Base-by-base conservation (phyloP, 2,329 filamentous ascomycete genomes). In the Fusarium austroafricanum region DNA sequence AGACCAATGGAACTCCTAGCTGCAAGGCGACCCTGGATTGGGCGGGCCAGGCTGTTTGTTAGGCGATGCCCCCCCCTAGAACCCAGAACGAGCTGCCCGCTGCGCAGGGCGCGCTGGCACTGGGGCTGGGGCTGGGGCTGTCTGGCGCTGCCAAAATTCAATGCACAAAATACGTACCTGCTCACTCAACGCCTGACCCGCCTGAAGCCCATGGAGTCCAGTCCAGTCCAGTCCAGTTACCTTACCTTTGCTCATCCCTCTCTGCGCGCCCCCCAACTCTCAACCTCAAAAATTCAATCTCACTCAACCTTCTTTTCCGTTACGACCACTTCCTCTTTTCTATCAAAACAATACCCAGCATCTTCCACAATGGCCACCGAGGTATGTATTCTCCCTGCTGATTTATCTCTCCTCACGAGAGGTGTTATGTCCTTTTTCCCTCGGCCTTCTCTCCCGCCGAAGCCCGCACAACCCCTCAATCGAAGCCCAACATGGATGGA, bases 291-390 rank as follows among this genome's bases (percentile, higher is more conserved):
- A 72, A 62, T 51, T 68, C 67, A 71, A 69, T 54, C 57, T 58
- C 55, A 57, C 71, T 66, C 52, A 68, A 69, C 60, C 54, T 71
- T 68, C 53, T 61, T 57, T 68, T 70, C 60, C 71, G 64, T 53
- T 66, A 63, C 58, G 61, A 55, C 60, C 66, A 58, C 61, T 65
- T 67, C 65, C 65, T 57, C 56, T 68, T 54, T 61, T 61, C 58
- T 47, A 62, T 59, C 63, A 61, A 67, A 61, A 55, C 64, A 69
- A 62, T 66, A 61, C 70, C 52, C 65, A 64, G 62, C 65, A 59
- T 69, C 61, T 67, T 67, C 69, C 67, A 74, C 59, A 62, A 79
- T 79, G 77, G 64, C 77, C 58, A 77, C 75, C 66, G 77, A 79
- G 76, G 77, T 79, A 77, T 68, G 67, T 65, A 35, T 44, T 38